Base-by-base conservation (phyloP, 2,329 filamentous ascomycete species). In the Cercospora sp. region DNA sequence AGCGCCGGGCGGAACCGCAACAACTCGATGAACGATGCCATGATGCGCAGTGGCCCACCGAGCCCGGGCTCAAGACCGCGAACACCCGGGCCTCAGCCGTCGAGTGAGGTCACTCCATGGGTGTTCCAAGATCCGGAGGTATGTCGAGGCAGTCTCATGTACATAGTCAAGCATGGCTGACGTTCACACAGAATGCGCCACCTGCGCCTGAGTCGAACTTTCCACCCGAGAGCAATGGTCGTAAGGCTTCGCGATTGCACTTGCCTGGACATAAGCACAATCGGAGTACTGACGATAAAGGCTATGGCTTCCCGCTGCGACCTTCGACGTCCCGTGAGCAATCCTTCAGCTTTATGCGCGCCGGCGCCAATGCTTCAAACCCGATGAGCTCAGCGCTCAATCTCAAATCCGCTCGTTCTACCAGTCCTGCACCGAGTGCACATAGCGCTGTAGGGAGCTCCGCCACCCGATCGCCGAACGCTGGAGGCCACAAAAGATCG, bases 41-140 rank as follows among this genome's bases (percentile, higher is more conserved):
- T 80, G 60, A 73, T 77, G 60, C 90, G 81, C 68, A 80, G 80
- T 61, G 76, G 82, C 51, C 80, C 94, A 71, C 86, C 85, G 57
- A 96, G 94, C 63, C 93, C 93, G 48, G 88, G 88, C 33, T 93
- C 91, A 30, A 86, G 92, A 73, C 92, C 94, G 59, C 87, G 91
- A 74, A 97, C 92, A n/a, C 93, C 94, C 33, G 69, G 59, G 18
- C 73, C 74, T 5, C 73, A 71, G 36, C 76, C 77, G n/a, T 76
- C 75, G 51, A 95, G 92, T 76, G 94, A 98, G 80, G 93, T 99
- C 67, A 95, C 97, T 45, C 95, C 95, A n/a, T 99, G 97, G 86
- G 86, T 97, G 70, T 98, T 95, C 78, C 95, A 98, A 80, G 76
- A 79, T 72, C 60, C 72, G 28, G 70, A 75, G 72, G 77, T 77